Base-by-base conservation (phyloP, 2,329 filamentous ascomycete genomes). In the Gremmenia infestans region DNA sequence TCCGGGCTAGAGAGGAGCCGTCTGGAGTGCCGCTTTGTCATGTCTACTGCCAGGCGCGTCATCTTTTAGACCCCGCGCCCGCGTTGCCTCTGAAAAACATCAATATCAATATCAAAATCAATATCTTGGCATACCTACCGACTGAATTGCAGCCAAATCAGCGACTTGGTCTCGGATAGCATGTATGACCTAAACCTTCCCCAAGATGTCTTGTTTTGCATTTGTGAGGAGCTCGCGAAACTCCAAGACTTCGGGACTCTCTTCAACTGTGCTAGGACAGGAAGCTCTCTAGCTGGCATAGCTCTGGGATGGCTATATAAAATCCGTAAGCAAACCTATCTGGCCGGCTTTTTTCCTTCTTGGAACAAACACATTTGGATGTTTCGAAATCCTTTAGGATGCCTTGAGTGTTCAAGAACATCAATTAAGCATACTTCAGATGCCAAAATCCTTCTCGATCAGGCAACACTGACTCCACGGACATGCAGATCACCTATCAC, bases 271-370 rank as follows among this genome's bases (percentile, higher is more conserved):
- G 78, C 83, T 36, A 74, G 78, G 43, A 70, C 81, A 50, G 81
- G 78, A 60, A 81, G 76, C 60, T 73, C 76, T 54, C 72, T 88
- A 45, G 83, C 82, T 2, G 74, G 76, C 22, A 74, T 84, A 53
- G 83, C 85, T 6, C 70, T 89, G 45, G 78, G 80, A 46, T 76
- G 80, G 58, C 72, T 89, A 4, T 89, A 88, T 67, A 79, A 82
- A 83, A 86, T 71, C 19, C 72, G 22, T 67, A 22, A 48, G 48
- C n/a, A 45, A 25, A 6, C 9, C 50, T 40, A 12, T 36, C 45
- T 52, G 8, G 32, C 2, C 9, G 3, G 11, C 11, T 32, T 9
- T 32, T 32, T 32, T 32, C 28, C 28, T 32, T 32, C 28, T 9
- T 32, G 19, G 19, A 19, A 19, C 9, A 8, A 4, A 32, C 28